Evolutionary conservation across 2,329 filamentous ascomycete genomes (phyloP).

Genomic region (Microsporum canis): DNA sequence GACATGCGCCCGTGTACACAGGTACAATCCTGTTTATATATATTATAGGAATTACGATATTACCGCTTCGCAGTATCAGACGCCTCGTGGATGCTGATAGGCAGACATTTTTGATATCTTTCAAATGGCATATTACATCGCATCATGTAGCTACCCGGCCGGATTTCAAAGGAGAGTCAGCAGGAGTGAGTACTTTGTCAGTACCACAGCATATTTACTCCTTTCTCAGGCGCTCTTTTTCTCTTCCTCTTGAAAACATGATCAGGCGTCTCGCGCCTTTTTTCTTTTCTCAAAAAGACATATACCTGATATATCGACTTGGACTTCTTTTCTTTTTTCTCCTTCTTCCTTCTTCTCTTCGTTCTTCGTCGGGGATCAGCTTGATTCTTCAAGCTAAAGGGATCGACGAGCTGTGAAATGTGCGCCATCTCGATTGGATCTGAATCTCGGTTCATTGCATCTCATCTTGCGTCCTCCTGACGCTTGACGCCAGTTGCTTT

Average conservation of each 20-base stretch:
- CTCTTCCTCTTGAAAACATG: too few relatives aligned
- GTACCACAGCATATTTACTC: not conserved
- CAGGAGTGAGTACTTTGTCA: not conserved
- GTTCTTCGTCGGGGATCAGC: constrained; percentile 1
- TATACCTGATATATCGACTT: not conserved
- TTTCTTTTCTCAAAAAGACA: not conserved
- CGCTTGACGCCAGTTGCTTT: not conserved
- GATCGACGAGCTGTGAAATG: constrained; percentile 1
- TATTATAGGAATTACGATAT: not conserved
- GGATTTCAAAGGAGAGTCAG: not conserved
- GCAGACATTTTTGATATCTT: not conserved
- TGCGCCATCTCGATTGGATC: not conserved
- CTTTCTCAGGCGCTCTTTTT: too few relatives aligned
- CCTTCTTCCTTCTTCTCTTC: not conserved
- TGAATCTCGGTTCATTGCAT: not conserved
- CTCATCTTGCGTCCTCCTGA: not conserved
- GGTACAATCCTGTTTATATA: not conserved
- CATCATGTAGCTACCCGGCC: not conserved
- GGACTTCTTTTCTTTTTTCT: not conserved
- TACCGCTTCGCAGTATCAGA: not conserved
- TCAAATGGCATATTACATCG: not conserved
- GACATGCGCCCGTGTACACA: not conserved
- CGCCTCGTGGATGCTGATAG: not conserved
- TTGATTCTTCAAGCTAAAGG: not conserved
- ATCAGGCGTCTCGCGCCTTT: not conserved